Evolutionary conservation across 1,284 basidiomycete genomes (phyloP), one percentile per base, ranked within the genome.

Genomic region (Rhodotorula sp.): DNA sequence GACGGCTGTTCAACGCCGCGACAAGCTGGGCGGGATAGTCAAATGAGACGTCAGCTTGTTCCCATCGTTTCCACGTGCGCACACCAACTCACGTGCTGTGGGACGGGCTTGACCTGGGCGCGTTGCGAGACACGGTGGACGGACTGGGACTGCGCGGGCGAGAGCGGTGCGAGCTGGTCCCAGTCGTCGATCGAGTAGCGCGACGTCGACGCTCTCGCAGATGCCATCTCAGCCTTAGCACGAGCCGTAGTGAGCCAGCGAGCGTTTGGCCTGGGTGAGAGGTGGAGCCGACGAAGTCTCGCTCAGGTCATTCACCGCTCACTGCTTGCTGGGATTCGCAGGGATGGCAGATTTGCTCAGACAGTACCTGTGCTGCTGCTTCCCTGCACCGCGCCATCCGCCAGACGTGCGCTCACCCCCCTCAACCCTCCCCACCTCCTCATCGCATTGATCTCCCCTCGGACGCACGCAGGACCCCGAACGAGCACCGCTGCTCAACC

Each of bases 121-220:
- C 15, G 50, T 34, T 2, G 30, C 18, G 62, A 48, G 15, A 72
- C 52, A 15, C 59, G 65, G 1, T 59, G 48, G 22, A 66, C 63
- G 9, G 66, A 68, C 4, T 55, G 44, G 22, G 30, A 51, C 56
- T 68, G 65, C 9, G 3, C 2, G 2, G 58, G 18, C 1, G 65
- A 66, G 52, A 95, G 80, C 1, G 90, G 90, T 2, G 91, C 86
- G 75, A 86, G 88, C 0, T 86, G 80, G 77, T 95, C 92, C 93
- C 93, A 96, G 81, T 94, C 90, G 78, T 94, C 92, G 10, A 94
- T 83, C 20, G 70, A 72, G 54, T 73, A 56, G 24, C 69, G 60
- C 28, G 68, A 71, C 0, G 70, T 70, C 4, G 70, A 67, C 6
- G 74, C 67, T 6, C 67, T 55, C 2, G 48, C 40, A 2, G 57